Conservation (phyloP, 2,329 filamentous ascomycete genomes). For the Coniochaeta ligniaria region DNA sequence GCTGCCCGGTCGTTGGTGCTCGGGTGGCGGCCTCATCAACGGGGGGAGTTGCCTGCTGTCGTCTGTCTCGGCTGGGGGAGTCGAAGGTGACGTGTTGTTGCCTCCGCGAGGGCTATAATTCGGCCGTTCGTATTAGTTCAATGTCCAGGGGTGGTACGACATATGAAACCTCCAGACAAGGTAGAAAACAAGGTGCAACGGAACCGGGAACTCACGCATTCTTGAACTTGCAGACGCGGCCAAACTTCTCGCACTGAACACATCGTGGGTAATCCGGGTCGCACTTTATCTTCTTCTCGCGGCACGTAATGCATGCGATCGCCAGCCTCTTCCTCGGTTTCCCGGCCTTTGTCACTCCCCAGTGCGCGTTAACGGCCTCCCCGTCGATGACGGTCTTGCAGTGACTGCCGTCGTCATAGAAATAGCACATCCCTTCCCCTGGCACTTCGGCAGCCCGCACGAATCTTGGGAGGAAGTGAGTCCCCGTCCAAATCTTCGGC, state of each 20-base stretch:
- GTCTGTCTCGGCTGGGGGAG: constrained; percentile 43
- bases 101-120: constrained; percentile 45
- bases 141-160: not conserved
- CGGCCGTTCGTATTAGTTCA: not conserved
- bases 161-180: not conserved
- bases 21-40: constrained; percentile 21
- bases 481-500: constrained; percentile 64
- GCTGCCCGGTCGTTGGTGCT: constrained; percentile 31
- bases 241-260: constrained; percentile 87
- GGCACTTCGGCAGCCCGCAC: constrained; percentile 59
- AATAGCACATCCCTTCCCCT: constrained; percentile 75
- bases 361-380: constrained; percentile 80
- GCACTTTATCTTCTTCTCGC: constrained; percentile 97
- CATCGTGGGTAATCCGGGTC: constrained; percentile 84
- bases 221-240: constrained; percentile 76
- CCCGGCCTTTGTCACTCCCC: constrained; percentile 90
- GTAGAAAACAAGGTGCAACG: not conserved
- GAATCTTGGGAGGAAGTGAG: constrained; percentile 60
- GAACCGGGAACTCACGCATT: constrained; percentile 63
- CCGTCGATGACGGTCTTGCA: constrained; percentile 81
- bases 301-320: constrained; percentile 86
- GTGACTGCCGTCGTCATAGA: constrained; percentile 78
- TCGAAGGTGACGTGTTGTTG: constrained; percentile 48
- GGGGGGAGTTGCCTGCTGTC: constrained; percentile 28
- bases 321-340: constrained; percentile 87